Evolutionary conservation across 306 rosid species (phyloP), one percentile per base, ranked within the genome.

Genomic region (Fragaria ananassa): DNA sequence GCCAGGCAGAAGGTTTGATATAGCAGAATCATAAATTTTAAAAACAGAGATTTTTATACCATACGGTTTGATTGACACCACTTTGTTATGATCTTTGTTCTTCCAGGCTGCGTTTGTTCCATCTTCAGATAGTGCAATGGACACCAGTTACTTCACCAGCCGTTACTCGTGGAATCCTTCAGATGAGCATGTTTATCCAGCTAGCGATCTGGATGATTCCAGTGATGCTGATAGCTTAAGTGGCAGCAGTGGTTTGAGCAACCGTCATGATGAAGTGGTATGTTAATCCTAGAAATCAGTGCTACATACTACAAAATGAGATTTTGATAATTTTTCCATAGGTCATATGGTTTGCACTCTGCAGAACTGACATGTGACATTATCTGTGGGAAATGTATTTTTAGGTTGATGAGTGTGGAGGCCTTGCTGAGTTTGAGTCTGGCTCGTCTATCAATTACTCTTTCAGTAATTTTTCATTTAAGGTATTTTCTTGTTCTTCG

Each of bases 91-190:
- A 39, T 27, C 56, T 74, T 39, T 58, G 34, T 31, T 85, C 82
- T 80, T 81, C 72, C 91, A 96, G 99, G 99, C 99, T 81, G 99
- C 99, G 31, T 96, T 96, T 88, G 96, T 96, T 87, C 99, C 99
- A 76, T 57, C 93, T 44, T 96, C 98, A 29, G 99, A 92, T 77
- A 92, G 98, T 83, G 96, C 93, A 61, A 83, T 96, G 29, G 99
- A 96, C 71, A 96, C 99, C 31, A 92, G 99, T 89, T 96, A 96
- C 82, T 96, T 96, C 82, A 90, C 91, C 8, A 90, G 97, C 81
- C 99, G 99, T 76, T 87, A 88, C 77, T 85, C 97, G 41, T 96
- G 99, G 99, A 96, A 87, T 80, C 82, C 90, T 79, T 85, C 89
- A 14, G 92, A 89, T 71, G 93, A 87, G 64, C 82, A 84, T 71